A percentile compares a stretch with the other conserved stretches of the same genome.
Evolutionary conservation across 352 stramenopile genomes (phyloP).

Genomic region (Peronosclerospora sorghi): DNA sequence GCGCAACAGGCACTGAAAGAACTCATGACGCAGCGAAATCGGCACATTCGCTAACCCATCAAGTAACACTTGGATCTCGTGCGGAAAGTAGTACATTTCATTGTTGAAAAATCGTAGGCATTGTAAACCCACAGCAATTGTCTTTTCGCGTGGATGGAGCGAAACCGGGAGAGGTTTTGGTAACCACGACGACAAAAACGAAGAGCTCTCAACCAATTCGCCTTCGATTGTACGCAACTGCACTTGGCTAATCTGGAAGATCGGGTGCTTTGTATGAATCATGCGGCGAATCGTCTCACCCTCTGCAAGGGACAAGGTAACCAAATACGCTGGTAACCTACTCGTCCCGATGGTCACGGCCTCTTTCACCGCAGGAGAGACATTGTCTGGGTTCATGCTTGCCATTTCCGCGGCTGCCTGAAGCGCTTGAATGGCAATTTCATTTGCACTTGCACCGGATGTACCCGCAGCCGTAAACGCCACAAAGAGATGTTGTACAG

Average conservation of each 20-base stretch:
- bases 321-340: conserved; percentile 76
- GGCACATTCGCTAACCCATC: conserved; percentile 44
- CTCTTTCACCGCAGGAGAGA: conserved; percentile 25
- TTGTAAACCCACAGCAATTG: conserved; percentile 45
- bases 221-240: conserved; percentile 72
- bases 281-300: conserved; percentile 94
- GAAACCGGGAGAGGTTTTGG: conserved; percentile 1
- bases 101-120: conserved; percentile 98
- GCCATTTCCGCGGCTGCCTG: conserved; percentile 22
- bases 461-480: conserved; percentile 22
- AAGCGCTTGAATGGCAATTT: conserved; percentile 53
- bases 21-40: conserved; percentile 65
- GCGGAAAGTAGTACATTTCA: conserved; percentile 94
- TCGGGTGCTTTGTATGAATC: conserved; percentile 87
- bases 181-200: conserved; percentile 46
- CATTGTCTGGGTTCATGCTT: conserved; percentile 11
- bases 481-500: conserved; percentile 57
- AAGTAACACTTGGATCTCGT: conserved; percentile 89
- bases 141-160: conserved; percentile 12
- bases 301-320: conserved; percentile 93
- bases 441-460: conserved; percentile 33
- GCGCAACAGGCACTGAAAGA: conserved; percentile 76
- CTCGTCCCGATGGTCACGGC: conserved; percentile 28
- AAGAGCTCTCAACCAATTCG: conserved; percentile 73
- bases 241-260: conserved; percentile 57